phyloP scores from a whole-genome alignment of 1,284 basidiomycete genomes.

The Apiotrichum brassicae region DNA sequence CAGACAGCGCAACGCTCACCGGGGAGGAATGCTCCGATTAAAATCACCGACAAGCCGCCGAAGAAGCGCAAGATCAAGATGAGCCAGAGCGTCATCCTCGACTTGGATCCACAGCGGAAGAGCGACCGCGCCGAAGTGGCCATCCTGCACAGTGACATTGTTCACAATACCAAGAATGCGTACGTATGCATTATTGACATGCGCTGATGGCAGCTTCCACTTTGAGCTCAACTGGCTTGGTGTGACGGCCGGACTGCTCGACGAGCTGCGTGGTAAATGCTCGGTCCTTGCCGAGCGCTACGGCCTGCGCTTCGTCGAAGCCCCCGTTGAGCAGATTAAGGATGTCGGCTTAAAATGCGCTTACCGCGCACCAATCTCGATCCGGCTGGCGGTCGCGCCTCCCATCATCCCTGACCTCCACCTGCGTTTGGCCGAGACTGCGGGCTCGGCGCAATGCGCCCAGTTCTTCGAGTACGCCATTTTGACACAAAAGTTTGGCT shows the following conservation, averaged over 20 bases:
- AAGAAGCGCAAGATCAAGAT: constrained; percentile 65
- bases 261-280: constrained; percentile 81
- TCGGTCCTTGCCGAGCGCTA: constrained; percentile 78
- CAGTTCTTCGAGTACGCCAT: constrained; percentile 78
- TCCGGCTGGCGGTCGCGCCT: constrained; percentile 64
- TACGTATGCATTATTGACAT: constrained; percentile 19
- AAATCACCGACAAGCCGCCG: constrained; percentile 21
- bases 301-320: constrained; percentile 86
- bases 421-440: constrained; percentile 54
- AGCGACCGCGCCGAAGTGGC: constrained; percentile 83
- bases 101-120: constrained; percentile 71
- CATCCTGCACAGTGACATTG: constrained; percentile 81
- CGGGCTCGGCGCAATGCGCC: constrained; percentile 51
- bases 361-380: constrained; percentile 80
- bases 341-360: constrained; percentile 74
- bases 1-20: constrained; percentile 10
- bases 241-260: constrained; percentile 89
- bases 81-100: constrained; percentile 79
- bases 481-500: constrained; percentile 64
- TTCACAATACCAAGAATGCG: constrained; percentile 82
- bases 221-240: constrained; percentile 98
- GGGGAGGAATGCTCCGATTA: constrained; percentile 2
- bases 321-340: constrained; percentile 75
- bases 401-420: constrained; percentile 65
- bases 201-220: constrained; percentile 56